phyloP scores from a whole-genome alignment of 176 grass and related monocot species.

The Ensete glaucum region DNA sequence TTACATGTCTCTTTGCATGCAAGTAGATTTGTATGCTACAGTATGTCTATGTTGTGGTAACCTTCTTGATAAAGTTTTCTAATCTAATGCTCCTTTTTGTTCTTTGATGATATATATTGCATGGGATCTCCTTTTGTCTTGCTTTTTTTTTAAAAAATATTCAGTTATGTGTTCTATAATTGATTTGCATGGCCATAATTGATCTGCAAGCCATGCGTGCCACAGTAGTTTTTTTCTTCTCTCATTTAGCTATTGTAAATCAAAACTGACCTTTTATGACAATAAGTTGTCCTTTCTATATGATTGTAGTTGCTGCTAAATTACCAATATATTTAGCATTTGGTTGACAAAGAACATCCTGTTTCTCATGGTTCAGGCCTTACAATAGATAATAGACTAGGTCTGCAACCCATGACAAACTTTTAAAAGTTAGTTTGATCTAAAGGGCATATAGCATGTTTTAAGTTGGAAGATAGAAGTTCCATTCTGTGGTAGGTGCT shows the following conservation, averaged over 20 bases:
- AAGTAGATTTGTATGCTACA: neutral
- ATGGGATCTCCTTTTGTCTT: neutral
- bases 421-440: no score
- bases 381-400: neutral
- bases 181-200: neutral
- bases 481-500: neutral
- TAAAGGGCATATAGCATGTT: no score
- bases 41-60: no score
- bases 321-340: neutral
- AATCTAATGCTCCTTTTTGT: no score
- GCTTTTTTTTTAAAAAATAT: neutral
- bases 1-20: neutral
- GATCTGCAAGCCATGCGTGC: neutral
- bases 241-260: neutral
- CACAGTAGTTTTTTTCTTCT: neutral
- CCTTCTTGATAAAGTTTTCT: no score
- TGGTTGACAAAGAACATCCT: neutral
- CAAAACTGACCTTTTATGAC: neutral
- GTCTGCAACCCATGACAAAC: no score
- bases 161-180: no score
- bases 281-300: neutral
- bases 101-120: neutral
- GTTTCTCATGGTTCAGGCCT: neutral
- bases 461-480: neutral
- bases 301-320: neutral